phyloP scores from a whole-genome alignment of 495 filamentous ascomycete genomes.

The Hypomontagnella submonticulosa region DNA sequence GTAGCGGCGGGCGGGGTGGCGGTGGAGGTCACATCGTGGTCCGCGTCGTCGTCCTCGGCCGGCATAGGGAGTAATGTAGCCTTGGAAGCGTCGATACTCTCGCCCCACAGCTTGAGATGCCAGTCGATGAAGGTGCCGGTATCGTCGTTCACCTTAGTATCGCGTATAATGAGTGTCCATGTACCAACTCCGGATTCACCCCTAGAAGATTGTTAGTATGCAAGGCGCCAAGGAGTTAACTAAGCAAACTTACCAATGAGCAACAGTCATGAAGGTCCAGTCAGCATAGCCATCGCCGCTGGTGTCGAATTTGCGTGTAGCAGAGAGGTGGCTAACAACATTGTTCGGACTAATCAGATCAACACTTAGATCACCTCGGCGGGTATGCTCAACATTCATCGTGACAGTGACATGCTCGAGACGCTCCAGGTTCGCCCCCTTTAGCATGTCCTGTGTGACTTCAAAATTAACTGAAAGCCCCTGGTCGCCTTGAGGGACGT shows the following conservation, averaged over 20 bases:
- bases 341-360: constrained; percentile 88
- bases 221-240: constrained; percentile 19
- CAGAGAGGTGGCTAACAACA: constrained; percentile 84
- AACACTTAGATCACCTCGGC: constrained; percentile 91
- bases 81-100: constrained; percentile 76
- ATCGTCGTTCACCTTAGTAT: constrained; percentile 79
- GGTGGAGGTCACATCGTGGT: constrained; percentile 70
- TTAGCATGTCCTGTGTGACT: constrained; percentile 78
- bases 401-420: constrained; percentile 96
- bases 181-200: constrained; percentile 87
- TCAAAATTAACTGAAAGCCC: constrained; percentile 82
- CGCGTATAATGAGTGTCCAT: constrained; percentile 92
- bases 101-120: constrained; percentile 95
- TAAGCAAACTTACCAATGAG: constrained; percentile 78
- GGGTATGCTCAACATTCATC: constrained; percentile 91
- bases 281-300: constrained; percentile 80
- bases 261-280: constrained; percentile 99
- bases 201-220: constrained; percentile 61
- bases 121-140: constrained; percentile 87
- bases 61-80: constrained; percentile 83
- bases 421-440: constrained; percentile 82
- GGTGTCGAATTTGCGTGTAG: constrained; percentile 72
- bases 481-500: constrained; percentile 85
- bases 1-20: constrained; percentile 54
- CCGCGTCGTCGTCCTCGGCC: constrained; percentile 80